A percentile compares a stretch with the other conserved stretches of the same genome.
phyloP scores from a whole-genome alignment of 169 alveolate genomes.

The Cryptosporidium tyzzeri region DNA sequence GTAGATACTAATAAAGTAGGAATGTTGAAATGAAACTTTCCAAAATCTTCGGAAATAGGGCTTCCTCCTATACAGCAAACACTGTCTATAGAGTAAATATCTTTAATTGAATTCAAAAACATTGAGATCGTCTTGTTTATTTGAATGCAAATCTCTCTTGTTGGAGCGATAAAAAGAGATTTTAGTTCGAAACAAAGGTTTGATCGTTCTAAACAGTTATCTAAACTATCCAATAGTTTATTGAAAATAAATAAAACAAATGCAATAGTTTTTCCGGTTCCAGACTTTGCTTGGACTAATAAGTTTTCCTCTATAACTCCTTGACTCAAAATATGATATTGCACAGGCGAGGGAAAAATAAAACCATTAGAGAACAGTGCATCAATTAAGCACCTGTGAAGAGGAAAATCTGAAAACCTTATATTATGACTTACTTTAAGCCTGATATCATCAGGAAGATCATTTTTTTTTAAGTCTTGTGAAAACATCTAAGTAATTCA shows the following conservation, averaged over 20 bases:
- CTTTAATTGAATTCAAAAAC: slow-evolving; percentile 9
- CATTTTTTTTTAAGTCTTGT: neutral
- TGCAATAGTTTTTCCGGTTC: slow-evolving; percentile 81
- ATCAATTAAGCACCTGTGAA: slow-evolving; percentile 35
- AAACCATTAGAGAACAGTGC: slow-evolving; percentile 15
- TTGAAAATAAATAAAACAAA: slow-evolving; percentile 66
- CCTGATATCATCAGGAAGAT: slow-evolving; percentile 25
- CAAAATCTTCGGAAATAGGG: slow-evolving; percentile 41
- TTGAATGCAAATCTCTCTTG: slow-evolving; percentile 91
- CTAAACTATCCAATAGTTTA: slow-evolving; percentile 5
- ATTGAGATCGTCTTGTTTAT: slow-evolving; percentile 75
- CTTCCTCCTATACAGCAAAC: slow-evolving; percentile 68
- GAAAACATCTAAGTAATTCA: neutral
- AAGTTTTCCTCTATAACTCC: slow-evolving; percentile 33
- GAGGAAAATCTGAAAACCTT: slow-evolving; percentile 56
- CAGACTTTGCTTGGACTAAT: slow-evolving; percentile 80
- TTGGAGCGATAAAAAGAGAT: slow-evolving; percentile 83
- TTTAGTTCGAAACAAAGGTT: neutral
- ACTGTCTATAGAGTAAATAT: neutral
- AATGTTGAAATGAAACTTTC: neutral
- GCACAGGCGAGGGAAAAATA: slow-evolving; percentile 64
- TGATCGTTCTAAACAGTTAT: neutral
- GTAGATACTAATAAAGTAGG: slow-evolving; percentile 30
- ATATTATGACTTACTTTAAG: slow-evolving; percentile 3
- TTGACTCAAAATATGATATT: slow-evolving; percentile 52